Percentiles rank a stretch among this genome's conserved stretches.
Conservation (phyloP, 441 rosid genomes). For the Hura crepitans region DNA sequence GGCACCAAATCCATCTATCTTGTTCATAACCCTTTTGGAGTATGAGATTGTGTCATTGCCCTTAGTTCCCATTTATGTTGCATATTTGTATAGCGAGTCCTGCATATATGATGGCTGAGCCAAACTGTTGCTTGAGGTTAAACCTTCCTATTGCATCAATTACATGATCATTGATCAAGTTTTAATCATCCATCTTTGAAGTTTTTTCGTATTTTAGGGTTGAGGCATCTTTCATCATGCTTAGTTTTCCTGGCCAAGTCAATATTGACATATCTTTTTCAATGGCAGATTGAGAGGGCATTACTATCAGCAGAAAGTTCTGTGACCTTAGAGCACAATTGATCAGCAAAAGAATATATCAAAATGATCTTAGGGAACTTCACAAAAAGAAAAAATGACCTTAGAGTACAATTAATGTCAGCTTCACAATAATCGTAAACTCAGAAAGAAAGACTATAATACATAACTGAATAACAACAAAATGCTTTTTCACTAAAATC, state of each 20-base stretch:
- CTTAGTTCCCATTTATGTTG: not conserved
- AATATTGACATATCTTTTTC: not conserved
- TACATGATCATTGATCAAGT: not conserved
- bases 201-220: not conserved
- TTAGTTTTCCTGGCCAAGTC: not conserved
- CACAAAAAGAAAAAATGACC: too few relatives aligned
- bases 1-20: conserved; percentile 10
- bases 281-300: conserved; percentile 60
- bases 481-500: too few relatives aligned
- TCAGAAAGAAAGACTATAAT: too few relatives aligned
- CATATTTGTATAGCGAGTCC: not conserved
- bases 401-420: too few relatives aligned
- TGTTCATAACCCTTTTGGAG: not conserved
- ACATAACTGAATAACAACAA: too few relatives aligned
- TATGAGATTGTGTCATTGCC: not conserved
- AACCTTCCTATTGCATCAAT: not conserved
- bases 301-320: conserved; percentile 54
- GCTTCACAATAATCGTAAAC: too few relatives aligned
- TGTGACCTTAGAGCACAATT: too few relatives aligned
- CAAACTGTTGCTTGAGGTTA: not conserved
- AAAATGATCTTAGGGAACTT: too few relatives aligned
- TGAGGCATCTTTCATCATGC: not conserved
- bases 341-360: too few relatives aligned
- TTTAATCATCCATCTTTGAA: too few relatives aligned
- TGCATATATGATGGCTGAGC: not conserved